A percentile compares a stretch with the other conserved stretches of the same genome.
phyloP scores from a whole-genome alignment of 2,329 filamentous ascomycete genomes.

The Alternaria tenuissima region DNA sequence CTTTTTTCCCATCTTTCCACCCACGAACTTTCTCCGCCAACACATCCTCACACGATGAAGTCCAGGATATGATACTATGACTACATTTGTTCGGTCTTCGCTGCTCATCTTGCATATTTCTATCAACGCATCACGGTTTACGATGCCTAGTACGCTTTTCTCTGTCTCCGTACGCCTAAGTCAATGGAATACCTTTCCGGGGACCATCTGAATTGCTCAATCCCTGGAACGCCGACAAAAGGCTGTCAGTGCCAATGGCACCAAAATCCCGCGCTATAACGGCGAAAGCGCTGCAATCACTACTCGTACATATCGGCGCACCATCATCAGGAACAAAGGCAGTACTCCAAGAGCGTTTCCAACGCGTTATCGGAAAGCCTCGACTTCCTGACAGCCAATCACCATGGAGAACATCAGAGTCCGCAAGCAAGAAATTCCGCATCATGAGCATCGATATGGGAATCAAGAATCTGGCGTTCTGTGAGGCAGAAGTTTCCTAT shows the following conservation, averaged over 20 bases:
- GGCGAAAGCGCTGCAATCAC: constrained; percentile 62
- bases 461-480: constrained; percentile 80
- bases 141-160: not conserved
- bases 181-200: not conserved
- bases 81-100: not conserved
- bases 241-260: constrained; percentile 17
- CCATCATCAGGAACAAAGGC: constrained; percentile 67
- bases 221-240: not conserved
- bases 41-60: not conserved
- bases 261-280: constrained; percentile 48
- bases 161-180: not conserved
- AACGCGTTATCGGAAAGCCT: constrained; percentile 44
- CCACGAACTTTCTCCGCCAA: not conserved
- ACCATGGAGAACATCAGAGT: constrained; percentile 3
- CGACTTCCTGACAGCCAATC: constrained; percentile 6
- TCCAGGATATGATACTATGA: not conserved
- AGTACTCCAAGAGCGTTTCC: constrained; percentile 61
- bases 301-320: constrained; percentile 69
- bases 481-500: constrained; percentile 61
- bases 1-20: not conserved
- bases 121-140: not conserved
- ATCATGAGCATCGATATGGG: constrained; percentile 86
- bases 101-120: not conserved
- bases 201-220: not conserved
- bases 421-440: constrained; percentile 36